Percentiles rank a stretch among this genome's conserved stretches.
phyloP scores from a whole-genome alignment of 2,329 filamentous ascomycete species.

The Pyrenochaeta sp. region DNA sequence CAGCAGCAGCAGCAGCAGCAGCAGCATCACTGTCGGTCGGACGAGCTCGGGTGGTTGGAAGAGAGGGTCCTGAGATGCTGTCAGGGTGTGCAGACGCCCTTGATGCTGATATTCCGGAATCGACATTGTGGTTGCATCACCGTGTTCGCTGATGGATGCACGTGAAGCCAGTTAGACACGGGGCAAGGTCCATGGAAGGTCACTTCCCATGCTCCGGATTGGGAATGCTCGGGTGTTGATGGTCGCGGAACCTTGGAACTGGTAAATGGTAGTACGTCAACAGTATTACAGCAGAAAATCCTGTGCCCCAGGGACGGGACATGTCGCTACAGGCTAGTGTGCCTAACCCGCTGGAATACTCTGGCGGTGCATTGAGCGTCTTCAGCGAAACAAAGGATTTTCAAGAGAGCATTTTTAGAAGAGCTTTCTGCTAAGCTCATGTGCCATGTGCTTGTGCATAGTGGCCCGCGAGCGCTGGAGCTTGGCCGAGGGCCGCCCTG shows the following conservation, averaged over 20 bases:
- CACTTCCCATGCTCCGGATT: neutral
- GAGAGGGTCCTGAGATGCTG: too few relatives aligned
- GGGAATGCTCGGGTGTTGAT: neutral
- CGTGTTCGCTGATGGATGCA: neutral
- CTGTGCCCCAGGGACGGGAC: neutral
- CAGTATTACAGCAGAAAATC: conserved; percentile 8
- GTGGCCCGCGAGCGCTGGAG: neutral
- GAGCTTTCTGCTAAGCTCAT: conserved; percentile 7
- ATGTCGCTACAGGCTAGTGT: neutral
- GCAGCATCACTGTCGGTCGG: too few relatives aligned
- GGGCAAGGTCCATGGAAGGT: neutral
- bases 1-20: too few relatives aligned
- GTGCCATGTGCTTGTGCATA: conserved; percentile 8
- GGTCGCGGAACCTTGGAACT: conserved; percentile 1
- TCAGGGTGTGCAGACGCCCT: neutral
- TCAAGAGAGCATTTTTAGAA: too few relatives aligned
- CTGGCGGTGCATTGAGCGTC: neutral
- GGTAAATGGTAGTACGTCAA: conserved; percentile 7
- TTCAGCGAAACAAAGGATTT: neutral
- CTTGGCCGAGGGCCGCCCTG: conserved; percentile 12
- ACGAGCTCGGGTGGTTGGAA: neutral
- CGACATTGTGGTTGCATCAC: neutral
- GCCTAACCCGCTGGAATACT: neutral
- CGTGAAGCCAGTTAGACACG: neutral
- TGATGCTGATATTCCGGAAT: neutral